Conservation (phyloP, 2,329 filamentous ascomycete species). For the Colletotrichum sp. region DNA sequence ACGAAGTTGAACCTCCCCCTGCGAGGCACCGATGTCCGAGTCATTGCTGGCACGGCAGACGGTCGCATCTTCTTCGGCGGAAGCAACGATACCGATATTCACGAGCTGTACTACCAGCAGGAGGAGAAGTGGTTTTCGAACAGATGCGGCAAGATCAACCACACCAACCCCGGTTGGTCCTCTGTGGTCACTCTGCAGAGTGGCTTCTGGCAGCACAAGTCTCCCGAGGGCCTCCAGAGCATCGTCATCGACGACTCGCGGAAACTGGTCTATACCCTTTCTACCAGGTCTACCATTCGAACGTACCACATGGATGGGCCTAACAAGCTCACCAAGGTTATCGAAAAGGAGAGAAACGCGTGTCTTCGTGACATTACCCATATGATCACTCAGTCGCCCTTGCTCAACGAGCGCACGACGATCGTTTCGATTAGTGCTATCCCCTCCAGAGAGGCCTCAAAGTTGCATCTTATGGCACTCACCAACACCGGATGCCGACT, state of each 20-base stretch:
- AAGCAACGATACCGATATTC: slow-evolving; percentile 80
- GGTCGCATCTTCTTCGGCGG: slow-evolving; percentile 96
- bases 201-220: slow-evolving; percentile 55
- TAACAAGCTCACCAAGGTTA: slow-evolving; percentile 65
- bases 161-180: slow-evolving; percentile 76
- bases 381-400: slow-evolving; percentile 75
- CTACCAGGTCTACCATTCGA: slow-evolving; percentile 84
- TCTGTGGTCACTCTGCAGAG: slow-evolving; percentile 61
- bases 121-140: slow-evolving; percentile 97
- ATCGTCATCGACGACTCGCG: slow-evolving; percentile 90
- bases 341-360: slow-evolving; percentile 67
- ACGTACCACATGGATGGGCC: slow-evolving; percentile 84
- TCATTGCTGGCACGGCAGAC: slow-evolving; percentile 80
- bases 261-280: slow-evolving; percentile 89
- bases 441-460: slow-evolving; percentile 76
- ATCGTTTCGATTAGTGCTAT: slow-evolving; percentile 90
- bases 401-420: slow-evolving; percentile 72
- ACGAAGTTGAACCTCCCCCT: slow-evolving; percentile 85
- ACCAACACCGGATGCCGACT: slow-evolving; percentile 91
- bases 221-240: slow-evolving; percentile 71
- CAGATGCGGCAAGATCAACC: slow-evolving; percentile 86
- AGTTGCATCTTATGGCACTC: slow-evolving; percentile 87
- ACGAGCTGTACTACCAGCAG: slow-evolving; percentile 95
- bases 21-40: slow-evolving; percentile 76
- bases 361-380: slow-evolving; percentile 80